Conservation (phyloP, 2,329 filamentous ascomycete species). For the Myotisia sp. region DNA sequence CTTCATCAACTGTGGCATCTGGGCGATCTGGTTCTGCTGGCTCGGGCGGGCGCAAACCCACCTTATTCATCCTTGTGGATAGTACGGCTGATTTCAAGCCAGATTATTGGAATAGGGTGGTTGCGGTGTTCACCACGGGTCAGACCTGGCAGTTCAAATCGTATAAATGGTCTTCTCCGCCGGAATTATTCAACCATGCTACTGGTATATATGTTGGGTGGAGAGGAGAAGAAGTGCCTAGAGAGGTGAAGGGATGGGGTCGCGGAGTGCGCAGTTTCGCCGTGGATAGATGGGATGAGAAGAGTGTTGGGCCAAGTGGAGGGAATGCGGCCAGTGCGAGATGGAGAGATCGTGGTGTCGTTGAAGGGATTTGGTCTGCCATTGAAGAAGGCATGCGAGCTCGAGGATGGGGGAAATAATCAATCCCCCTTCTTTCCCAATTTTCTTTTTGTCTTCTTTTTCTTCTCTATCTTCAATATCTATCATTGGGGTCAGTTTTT, state of each 20-base stretch:
- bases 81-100: conserved; percentile 90
- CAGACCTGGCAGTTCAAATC: conserved; percentile 98
- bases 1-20: conserved; percentile 10
- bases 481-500: not conserved
- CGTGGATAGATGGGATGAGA: conserved; percentile 67
- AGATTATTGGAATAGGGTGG: conserved; percentile 91
- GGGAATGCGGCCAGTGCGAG: conserved; percentile 28
- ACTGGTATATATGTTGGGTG: conserved; percentile 83
- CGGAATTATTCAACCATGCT: conserved; percentile 79
- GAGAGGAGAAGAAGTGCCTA: conserved; percentile 67
- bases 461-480: not conserved
- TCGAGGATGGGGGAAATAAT: conserved; percentile 44
- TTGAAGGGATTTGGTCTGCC: conserved; percentile 80
- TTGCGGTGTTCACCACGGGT: conserved; percentile 92
- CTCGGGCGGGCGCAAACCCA: conserved; percentile 44
- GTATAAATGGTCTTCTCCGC: conserved; percentile 86
- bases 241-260: conserved; percentile 70
- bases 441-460: conserved; percentile 8
- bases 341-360: conserved; percentile 84
- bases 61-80: conserved; percentile 92
- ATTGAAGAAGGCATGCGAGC: conserved; percentile 79
- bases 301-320: conserved; percentile 20
- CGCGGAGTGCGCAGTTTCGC: conserved; percentile 63
- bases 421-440: not conserved
- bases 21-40: conserved; percentile 9